Conservation (phyloP, 768 basidiomycete species). For the Rhizopogon roseolus region DNA sequence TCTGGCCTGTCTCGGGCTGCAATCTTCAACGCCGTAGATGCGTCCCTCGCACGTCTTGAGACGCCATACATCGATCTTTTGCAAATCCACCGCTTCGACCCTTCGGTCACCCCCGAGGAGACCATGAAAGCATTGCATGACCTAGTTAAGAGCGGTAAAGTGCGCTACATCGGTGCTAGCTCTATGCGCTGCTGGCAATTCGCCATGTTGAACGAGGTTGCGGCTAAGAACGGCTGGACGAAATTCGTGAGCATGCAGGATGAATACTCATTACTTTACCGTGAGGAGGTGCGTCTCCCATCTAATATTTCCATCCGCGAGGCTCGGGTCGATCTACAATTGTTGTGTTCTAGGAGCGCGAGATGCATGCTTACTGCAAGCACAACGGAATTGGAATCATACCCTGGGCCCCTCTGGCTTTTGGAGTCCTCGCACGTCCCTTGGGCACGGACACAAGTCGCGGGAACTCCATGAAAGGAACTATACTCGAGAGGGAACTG, state of each 20-base stretch:
- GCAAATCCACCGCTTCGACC: slow-evolving; percentile 42
- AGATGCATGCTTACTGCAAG: slow-evolving; percentile 41
- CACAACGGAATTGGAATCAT: slow-evolving; percentile 49
- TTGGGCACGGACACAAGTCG: slow-evolving; percentile 21
- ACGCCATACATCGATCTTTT: slow-evolving; percentile 36
- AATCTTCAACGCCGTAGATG: slow-evolving; percentile 34
- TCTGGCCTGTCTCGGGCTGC: slow-evolving; percentile 29
- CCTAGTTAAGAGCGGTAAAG: slow-evolving; percentile 42
- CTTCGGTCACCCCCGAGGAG: slow-evolving; percentile 32
- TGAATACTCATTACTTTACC: slow-evolving; percentile 49
- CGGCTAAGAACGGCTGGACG: slow-evolving; percentile 42
- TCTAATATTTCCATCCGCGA: no score
- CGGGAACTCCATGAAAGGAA: slow-evolving; percentile 10
- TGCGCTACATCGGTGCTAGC: slow-evolving; percentile 46
- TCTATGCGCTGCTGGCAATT: slow-evolving; percentile 46
- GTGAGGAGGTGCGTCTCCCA: slow-evolving; percentile 37
- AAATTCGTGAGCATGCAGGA: slow-evolving; percentile 55
- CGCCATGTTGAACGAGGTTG: slow-evolving; percentile 38
- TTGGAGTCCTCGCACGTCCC: slow-evolving; percentile 36
- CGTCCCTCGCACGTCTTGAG: slow-evolving; percentile 30
- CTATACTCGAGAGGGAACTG: slow-evolving; percentile 16
- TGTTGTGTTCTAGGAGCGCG: slow-evolving; percentile 39
- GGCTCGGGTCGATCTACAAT: no score
- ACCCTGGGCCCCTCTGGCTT: slow-evolving; percentile 43
- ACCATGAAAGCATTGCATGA: slow-evolving; percentile 50